Evolutionary conservation across 352 stramenopile species (phyloP).

Genomic region (Phytophthora melonis): DNA sequence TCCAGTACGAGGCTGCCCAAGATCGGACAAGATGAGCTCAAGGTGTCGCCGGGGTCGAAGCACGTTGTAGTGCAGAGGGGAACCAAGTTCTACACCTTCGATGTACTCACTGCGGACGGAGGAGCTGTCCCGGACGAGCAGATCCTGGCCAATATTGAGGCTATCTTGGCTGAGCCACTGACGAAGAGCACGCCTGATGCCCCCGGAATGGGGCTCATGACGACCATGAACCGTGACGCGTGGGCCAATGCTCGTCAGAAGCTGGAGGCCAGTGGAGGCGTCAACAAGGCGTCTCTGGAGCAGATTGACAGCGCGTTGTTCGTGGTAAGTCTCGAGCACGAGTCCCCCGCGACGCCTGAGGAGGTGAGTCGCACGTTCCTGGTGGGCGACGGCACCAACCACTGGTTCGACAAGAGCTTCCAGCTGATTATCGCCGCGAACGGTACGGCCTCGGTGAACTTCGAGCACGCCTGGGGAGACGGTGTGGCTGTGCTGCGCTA

Average conservation of each 20-base stretch:
- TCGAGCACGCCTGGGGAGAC: slow-evolving; percentile 93
- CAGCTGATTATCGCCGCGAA: slow-evolving; percentile 89
- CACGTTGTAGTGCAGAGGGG: slow-evolving; percentile 91
- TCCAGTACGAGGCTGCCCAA: slow-evolving; percentile 79
- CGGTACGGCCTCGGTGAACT: slow-evolving; percentile 87
- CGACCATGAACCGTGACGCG: slow-evolving; percentile 83
- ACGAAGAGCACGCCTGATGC: slow-evolving; percentile 39
- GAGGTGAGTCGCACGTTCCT: slow-evolving; percentile 86
- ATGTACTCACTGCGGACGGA: slow-evolving; percentile 81
- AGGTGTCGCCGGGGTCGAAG: slow-evolving; percentile 64
- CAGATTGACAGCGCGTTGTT: slow-evolving; percentile 91
- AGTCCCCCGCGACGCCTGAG: slow-evolving; percentile 56
- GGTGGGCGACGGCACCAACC: slow-evolving; percentile 84
- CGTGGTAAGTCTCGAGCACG: slow-evolving; percentile 83
- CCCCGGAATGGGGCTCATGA: slow-evolving; percentile 79
- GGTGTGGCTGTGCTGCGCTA: slow-evolving; percentile 90
- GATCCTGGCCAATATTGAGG: slow-evolving; percentile 87
- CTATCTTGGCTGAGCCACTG: slow-evolving; percentile 80
- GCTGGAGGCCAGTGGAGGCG: slow-evolving; percentile 51
- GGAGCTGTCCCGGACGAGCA: slow-evolving; percentile 69
- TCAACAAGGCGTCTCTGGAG: slow-evolving; percentile 78
- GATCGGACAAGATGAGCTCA: slow-evolving; percentile 72
- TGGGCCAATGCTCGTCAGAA: slow-evolving; percentile 81
- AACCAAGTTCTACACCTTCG: slow-evolving; percentile 88
- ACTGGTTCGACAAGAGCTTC: slow-evolving; percentile 95